phyloP scores from a whole-genome alignment of 257 asterid species.

The Lycium barbarum region DNA sequence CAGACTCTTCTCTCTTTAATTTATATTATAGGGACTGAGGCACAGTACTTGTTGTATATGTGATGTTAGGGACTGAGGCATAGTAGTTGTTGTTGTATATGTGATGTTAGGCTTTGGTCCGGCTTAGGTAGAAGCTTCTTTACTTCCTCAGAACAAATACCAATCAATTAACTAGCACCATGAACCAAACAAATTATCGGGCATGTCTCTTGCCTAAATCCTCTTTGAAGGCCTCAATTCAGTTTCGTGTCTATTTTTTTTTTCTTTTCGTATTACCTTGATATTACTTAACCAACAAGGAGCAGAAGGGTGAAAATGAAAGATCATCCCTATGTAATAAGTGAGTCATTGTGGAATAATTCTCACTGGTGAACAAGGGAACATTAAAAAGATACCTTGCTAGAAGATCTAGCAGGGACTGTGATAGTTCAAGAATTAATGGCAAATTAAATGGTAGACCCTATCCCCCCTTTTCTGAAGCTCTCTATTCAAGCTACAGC shows the following conservation, averaged over 20 bases:
- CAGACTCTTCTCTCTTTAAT: background rate
- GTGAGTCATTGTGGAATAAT: slow-evolving; percentile 12
- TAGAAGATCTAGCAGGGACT: slow-evolving; percentile 18
- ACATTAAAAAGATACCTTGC: slow-evolving; percentile 35
- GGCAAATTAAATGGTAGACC: slow-evolving; percentile 30
- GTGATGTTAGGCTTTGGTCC: background rate
- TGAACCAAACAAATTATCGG: background rate
- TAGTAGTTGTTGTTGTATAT: background rate
- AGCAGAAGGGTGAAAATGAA: background rate
- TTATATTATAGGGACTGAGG: background rate
- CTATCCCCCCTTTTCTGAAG: slow-evolving; percentile 36
- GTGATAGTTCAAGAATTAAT: slow-evolving; percentile 28
- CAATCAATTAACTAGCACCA: background rate
- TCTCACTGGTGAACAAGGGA: slow-evolving; percentile 15
- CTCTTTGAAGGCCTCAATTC: background rate
- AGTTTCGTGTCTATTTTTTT: background rate
- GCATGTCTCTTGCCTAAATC: slow-evolving; percentile 6
- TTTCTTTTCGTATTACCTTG: background rate
- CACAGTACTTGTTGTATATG: background rate
- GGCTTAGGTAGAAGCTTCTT: background rate
- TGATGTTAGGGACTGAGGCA: background rate
- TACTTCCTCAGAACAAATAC: background rate
- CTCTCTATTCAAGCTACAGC: slow-evolving; percentile 36
- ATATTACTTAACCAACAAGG: background rate
- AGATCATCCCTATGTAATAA: background rate